Conservation (phyloP, 1,139 yeast species). For the Arxiozyma slooffiae region DNA sequence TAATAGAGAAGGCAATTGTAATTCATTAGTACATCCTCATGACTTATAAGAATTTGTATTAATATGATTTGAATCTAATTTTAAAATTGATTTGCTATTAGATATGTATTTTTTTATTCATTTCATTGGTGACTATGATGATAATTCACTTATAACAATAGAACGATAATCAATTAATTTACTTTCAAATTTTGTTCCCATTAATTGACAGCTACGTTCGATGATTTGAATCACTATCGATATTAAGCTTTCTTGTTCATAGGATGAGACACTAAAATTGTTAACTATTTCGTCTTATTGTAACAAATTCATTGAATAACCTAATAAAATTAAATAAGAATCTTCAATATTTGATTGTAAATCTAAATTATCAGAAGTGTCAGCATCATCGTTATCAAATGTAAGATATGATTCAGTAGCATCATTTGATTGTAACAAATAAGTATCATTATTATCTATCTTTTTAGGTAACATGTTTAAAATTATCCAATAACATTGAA, state of each 20-base stretch:
- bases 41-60: slow-evolving; percentile 14
- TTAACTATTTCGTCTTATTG: slow-evolving; percentile 8
- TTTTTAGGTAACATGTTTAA: neutral
- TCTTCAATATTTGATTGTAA: neutral
- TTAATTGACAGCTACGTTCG: slow-evolving; percentile 32
- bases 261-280: neutral
- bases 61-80: slow-evolving; percentile 8
- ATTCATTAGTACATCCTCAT: slow-evolving; percentile 19
- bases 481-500: neutral
- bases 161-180: slow-evolving; percentile 49
- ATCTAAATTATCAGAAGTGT: neutral
- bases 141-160: slow-evolving; percentile 46
- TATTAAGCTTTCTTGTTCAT: slow-evolving; percentile 6
- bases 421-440: neutral
- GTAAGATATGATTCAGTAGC: neutral
- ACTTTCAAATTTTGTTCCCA: slow-evolving; percentile 35
- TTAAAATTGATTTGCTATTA: slow-evolving; percentile 16
- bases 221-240: slow-evolving; percentile 33
- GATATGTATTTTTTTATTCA: slow-evolving; percentile 36
- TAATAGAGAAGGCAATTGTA: slow-evolving; percentile 16
- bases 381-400: neutral
- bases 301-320: neutral
- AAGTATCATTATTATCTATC: neutral
- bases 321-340: neutral
- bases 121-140: slow-evolving; percentile 42